A percentile compares a stretch with the other conserved stretches of the same genome.
Evolutionary conservation across 23 red algal species (phyloP).

Genomic region (Gracilariopsis chorda): DNA sequence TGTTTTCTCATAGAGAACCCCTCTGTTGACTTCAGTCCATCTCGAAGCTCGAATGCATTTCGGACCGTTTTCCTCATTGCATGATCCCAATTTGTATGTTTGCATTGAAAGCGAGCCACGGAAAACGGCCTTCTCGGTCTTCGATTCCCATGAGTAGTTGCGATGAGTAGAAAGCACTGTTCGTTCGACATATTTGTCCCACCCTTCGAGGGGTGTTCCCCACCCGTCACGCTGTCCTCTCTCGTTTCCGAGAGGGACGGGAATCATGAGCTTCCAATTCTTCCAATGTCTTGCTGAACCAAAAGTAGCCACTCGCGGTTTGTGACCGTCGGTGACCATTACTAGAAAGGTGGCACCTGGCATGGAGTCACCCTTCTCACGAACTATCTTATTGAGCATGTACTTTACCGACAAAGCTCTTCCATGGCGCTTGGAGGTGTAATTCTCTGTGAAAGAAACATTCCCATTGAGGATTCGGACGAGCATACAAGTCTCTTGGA

Average conservation of each 20-base stretch:
- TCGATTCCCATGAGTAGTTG: conserved; percentile 61
- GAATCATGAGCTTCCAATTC: conserved; percentile 60
- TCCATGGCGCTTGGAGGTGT: neutral
- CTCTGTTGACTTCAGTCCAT: conserved; percentile 52
- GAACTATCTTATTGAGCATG: conserved; percentile 41
- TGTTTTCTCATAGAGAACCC: conserved; percentile 35
- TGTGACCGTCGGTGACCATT: conserved; percentile 59
- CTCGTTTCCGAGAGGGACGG: conserved; percentile 52
- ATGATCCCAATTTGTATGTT: conserved; percentile 52
- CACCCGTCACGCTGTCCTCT: conserved; percentile 38
- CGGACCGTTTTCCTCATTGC: conserved; percentile 34
- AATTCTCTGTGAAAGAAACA: conserved; percentile 27
- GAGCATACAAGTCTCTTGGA: conserved; percentile 39
- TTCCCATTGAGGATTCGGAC: conserved; percentile 32
- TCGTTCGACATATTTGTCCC: conserved; percentile 46
- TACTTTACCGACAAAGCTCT: conserved; percentile 28
- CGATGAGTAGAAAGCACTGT: neutral
- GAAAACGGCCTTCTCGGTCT: conserved; percentile 33
- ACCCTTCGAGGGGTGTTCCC: conserved; percentile 50
- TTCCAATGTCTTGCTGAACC: conserved; percentile 61
- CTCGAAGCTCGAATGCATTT: conserved; percentile 14
- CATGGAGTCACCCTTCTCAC: neutral
- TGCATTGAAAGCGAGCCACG: conserved; percentile 62
- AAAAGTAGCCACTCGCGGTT: conserved; percentile 30
- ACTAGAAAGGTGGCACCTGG: conserved; percentile 57